phyloP scores from a whole-genome alignment of 495 filamentous ascomycete genomes.

The Hypoxylon rickii region DNA sequence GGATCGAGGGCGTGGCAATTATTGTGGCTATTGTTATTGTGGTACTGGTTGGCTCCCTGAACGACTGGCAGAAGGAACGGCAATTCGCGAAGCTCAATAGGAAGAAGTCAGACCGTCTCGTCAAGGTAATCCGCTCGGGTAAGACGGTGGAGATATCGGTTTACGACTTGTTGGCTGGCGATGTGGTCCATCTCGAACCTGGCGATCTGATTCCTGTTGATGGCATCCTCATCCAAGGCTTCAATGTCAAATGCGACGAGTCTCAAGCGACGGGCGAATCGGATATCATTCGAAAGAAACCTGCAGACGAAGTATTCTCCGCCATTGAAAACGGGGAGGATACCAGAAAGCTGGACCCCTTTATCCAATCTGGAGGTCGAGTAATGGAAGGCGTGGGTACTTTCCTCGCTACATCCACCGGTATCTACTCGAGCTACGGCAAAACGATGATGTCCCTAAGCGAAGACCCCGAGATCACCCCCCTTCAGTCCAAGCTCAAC shows the following conservation, averaged over 20 bases:
- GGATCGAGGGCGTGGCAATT: slow-evolving; percentile 82
- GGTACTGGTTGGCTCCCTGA: slow-evolving; percentile 72
- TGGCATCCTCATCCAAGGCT: slow-evolving; percentile 71
- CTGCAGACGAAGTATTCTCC: slow-evolving; percentile 76
- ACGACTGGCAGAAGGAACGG: slow-evolving; percentile 79
- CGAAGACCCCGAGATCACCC: slow-evolving; percentile 88
- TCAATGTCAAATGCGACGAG: slow-evolving; percentile 80
- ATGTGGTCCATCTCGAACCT: slow-evolving; percentile 73
- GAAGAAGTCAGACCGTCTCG: slow-evolving; percentile 78
- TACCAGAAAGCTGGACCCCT: slow-evolving; percentile 86
- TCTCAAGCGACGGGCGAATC: slow-evolving; percentile 86
- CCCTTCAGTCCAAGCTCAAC: slow-evolving; percentile 92
- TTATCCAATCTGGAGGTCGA: slow-evolving; percentile 90
- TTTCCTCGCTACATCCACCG: slow-evolving; percentile 85
- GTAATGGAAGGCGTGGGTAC: slow-evolving; percentile 90
- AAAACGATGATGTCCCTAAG: slow-evolving; percentile 93
- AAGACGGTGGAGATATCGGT: slow-evolving; percentile 72
- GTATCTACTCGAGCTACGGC: slow-evolving; percentile 85
- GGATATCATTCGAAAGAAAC: slow-evolving; percentile 73
- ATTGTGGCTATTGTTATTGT: slow-evolving; percentile 77
- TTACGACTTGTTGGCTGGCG: slow-evolving; percentile 72
- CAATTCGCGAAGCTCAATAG: slow-evolving; percentile 81
- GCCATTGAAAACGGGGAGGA: slow-evolving; percentile 77
- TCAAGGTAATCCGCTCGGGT: slow-evolving; percentile 78
- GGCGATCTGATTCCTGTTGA: slow-evolving; percentile 79